Conservation (phyloP, 148 eudicot genomes). For the Dysphania ambrosioides region DNA sequence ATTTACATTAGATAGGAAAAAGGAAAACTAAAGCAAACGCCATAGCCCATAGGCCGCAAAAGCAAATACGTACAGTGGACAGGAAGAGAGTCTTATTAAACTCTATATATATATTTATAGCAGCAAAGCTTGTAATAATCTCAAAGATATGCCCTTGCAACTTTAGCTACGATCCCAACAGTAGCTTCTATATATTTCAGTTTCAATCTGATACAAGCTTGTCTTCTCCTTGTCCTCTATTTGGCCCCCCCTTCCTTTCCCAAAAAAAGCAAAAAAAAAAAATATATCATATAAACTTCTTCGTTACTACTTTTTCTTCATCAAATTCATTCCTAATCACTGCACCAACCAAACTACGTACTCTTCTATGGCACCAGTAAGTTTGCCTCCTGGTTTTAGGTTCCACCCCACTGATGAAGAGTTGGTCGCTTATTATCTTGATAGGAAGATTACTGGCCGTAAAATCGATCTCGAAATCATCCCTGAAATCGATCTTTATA, state of each 20-base stretch:
- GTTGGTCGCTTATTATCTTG: slow-evolving; percentile 39
- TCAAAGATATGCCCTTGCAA: slow-evolving; percentile 6
- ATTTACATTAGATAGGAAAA: slow-evolving; percentile 14
- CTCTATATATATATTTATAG: no score
- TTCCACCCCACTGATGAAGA: slow-evolving; percentile 48
- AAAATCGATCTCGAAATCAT: slow-evolving; percentile 48
- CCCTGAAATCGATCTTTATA: slow-evolving; percentile 47
- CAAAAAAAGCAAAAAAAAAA: slow-evolving; percentile 1
- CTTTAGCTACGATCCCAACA: slow-evolving; percentile 37
- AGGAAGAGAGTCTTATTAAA: no score
- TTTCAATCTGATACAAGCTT: slow-evolving; percentile 26
- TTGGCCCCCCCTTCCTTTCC: not conserved
- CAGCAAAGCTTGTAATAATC: slow-evolving; percentile 15
- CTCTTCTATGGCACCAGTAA: slow-evolving; percentile 33
- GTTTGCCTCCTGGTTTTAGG: slow-evolving; percentile 45
- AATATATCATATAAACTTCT: slow-evolving; percentile 16
- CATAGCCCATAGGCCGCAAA: slow-evolving; percentile 19
- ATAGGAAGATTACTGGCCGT: slow-evolving; percentile 42
- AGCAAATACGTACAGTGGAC: slow-evolving; percentile 12
- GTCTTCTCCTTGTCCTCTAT: slow-evolving; percentile 25
- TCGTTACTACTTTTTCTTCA: slow-evolving; percentile 5
- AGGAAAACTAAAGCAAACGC: slow-evolving; percentile 10
- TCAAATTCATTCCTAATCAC: not conserved
- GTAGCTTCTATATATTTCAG: slow-evolving; percentile 30
- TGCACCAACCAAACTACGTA: no score